Evolutionary conservation across 768 basidiomycete species (phyloP).

Genomic region (Russula griseocarnosa): DNA sequence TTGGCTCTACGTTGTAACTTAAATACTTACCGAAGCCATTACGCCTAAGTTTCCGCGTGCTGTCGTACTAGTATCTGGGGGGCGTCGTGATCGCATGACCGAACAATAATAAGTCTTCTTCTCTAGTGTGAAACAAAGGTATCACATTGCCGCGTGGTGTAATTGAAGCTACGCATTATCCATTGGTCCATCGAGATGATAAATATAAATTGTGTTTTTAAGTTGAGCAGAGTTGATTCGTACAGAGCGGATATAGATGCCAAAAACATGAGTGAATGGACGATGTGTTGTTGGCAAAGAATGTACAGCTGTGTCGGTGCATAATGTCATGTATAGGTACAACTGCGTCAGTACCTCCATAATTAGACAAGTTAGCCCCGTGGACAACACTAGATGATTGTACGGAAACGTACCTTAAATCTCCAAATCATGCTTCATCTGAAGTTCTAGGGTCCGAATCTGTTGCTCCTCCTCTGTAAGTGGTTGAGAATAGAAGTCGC

Average conservation of each 20-base stretch:
- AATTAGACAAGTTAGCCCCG: background rate
- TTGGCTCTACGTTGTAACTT: too few relatives aligned
- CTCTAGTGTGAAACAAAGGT: too few relatives aligned
- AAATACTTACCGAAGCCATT: too few relatives aligned
- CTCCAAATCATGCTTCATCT: conserved; percentile 25
- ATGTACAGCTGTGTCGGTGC: background rate
- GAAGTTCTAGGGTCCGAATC: conserved; percentile 19
- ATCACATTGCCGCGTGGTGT: too few relatives aligned
- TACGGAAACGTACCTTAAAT: conserved; percentile 9
- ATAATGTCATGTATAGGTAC: background rate
- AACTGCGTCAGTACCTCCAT: background rate
- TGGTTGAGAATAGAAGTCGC: background rate
- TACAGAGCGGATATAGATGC: background rate
- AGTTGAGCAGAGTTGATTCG: background rate
- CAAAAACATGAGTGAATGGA: background rate
- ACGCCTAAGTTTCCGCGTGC: too few relatives aligned
- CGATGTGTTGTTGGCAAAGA: background rate
- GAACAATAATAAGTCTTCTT: too few relatives aligned
- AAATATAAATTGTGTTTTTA: too few relatives aligned
- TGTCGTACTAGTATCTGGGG: too few relatives aligned
- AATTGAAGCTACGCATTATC: too few relatives aligned
- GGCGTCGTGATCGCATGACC: too few relatives aligned
- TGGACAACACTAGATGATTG: background rate
- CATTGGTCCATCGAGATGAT: too few relatives aligned
- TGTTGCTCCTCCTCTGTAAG: conserved; percentile 16